Evolutionary conservation across 2,329 filamentous ascomycete genomes (phyloP).

Genomic region (Neopestalotiopsis clavispora): DNA sequence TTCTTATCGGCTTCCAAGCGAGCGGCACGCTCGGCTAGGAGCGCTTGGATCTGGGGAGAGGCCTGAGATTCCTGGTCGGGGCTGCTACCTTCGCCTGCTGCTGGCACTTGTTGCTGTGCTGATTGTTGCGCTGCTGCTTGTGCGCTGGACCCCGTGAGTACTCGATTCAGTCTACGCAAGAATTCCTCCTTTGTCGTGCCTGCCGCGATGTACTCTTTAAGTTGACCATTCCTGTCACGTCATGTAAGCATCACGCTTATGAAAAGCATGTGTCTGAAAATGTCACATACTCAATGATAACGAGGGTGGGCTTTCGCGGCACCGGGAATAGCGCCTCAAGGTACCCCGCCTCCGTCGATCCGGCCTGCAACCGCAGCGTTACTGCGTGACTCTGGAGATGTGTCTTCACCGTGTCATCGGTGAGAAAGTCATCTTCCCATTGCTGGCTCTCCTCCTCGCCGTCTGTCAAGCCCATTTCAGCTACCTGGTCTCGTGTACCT

Average conservation of each 20-base stretch:
- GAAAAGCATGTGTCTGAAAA: background rate
- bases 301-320: constrained; percentile 75
- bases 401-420: constrained; percentile 58
- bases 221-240: constrained; percentile 64
- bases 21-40: constrained; percentile 58
- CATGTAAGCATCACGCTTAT: background rate
- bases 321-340: constrained; percentile 83
- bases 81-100: background rate
- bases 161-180: constrained; percentile 54
- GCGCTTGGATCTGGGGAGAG: constrained; percentile 31
- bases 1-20: constrained; percentile 50
- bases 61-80: background rate
- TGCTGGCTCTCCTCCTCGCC: constrained; percentile 67
- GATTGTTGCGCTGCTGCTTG: constrained; percentile 14
- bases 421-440: constrained; percentile 76
- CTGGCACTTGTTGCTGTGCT: background rate
- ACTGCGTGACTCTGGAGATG: constrained; percentile 68
- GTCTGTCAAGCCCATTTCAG: constrained; percentile 54
- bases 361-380: constrained; percentile 70
- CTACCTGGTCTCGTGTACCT: background rate
- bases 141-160: constrained; percentile 36
- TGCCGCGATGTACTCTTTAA: constrained; percentile 76
- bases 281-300: constrained; percentile 71
- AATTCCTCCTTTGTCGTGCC: constrained; percentile 72
- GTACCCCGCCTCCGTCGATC: constrained; percentile 81